A percentile compares a stretch with the other conserved stretches of the same genome.
phyloP scores from a whole-genome alignment of 2,329 filamentous ascomycete genomes.

The Triangularia verruculosa region DNA sequence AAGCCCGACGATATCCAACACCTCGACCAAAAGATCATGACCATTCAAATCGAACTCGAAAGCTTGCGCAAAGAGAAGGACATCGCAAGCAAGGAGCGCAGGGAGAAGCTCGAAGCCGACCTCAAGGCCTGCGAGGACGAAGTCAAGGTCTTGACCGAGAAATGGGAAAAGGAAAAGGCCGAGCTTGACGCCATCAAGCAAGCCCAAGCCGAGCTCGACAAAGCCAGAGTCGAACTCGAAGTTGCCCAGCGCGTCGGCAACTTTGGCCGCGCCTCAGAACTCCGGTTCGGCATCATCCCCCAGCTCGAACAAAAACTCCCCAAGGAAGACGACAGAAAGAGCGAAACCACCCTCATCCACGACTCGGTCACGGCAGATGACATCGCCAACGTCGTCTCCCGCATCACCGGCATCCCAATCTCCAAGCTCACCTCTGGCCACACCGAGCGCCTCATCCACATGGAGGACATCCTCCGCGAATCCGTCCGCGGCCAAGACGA shows the following conservation, averaged over 20 bases:
- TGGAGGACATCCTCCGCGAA: slow-evolving; percentile 85
- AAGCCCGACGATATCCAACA: slow-evolving; percentile 93
- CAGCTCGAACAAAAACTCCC: slow-evolving; percentile 75
- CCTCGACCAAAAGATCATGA: slow-evolving; percentile 93
- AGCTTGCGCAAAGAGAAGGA: slow-evolving; percentile 93
- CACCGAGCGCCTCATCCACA: slow-evolving; percentile 89
- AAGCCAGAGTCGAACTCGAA: slow-evolving; percentile 79
- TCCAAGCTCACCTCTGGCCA: slow-evolving; percentile 90
- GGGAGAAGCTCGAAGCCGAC: slow-evolving; percentile 78
- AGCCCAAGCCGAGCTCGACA: slow-evolving; percentile 84
- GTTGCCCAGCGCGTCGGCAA: slow-evolving; percentile 83
- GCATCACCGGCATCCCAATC: slow-evolving; percentile 88
- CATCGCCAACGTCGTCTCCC: slow-evolving; percentile 86
- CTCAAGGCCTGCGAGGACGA: slow-evolving; percentile 76
- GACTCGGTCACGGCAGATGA: slow-evolving; percentile 95
- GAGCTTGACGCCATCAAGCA: slow-evolving; percentile 87
- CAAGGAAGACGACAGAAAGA: slow-evolving; percentile 59
- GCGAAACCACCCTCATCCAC: slow-evolving; percentile 67
- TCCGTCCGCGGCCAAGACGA: slow-evolving; percentile 92
- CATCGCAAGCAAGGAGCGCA: slow-evolving; percentile 79
- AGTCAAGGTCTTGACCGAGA: slow-evolving; percentile 67
- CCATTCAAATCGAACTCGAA: slow-evolving; percentile 93
- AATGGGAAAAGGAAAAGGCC: slow-evolving; percentile 85
- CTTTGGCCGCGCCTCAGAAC: slow-evolving; percentile 84
- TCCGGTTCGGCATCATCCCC: slow-evolving; percentile 86